These are phyloP conservation scores for Borovskyia barvae DNA, from an alignment of 208 protist species.

Conservation along the genomic window DNA sequence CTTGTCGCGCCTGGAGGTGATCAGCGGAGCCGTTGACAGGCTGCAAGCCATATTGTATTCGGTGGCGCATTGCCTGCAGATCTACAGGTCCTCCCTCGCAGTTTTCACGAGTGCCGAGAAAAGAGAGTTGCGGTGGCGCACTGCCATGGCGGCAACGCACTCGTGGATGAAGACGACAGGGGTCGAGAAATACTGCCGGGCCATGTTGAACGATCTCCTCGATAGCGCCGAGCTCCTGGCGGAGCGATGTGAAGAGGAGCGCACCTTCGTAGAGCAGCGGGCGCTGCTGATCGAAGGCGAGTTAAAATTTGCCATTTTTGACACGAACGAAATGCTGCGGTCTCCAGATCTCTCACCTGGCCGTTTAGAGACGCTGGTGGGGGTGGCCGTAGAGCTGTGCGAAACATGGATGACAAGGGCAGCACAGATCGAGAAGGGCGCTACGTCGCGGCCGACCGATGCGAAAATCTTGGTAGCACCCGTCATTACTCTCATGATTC, in stretches of 20 bases:
- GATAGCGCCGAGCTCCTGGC: constrained; percentile 22
- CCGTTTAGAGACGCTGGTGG: constrained; percentile 17
- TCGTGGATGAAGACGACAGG: constrained; percentile 26
- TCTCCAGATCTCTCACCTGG: constrained; percentile 7
- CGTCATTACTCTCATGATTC: neutral
- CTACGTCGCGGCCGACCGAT: too few species aligned
- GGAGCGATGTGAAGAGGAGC: constrained; percentile 2
- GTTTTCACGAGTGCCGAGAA: constrained; percentile 28
- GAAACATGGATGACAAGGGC: neutral
- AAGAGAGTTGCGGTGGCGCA: neutral
- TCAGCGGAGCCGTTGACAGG: constrained; percentile 21
- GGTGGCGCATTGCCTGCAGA: constrained; percentile 34
- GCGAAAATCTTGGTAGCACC: constrained; percentile 3
- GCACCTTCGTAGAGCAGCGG: constrained; percentile 3
- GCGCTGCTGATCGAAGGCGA: constrained; percentile 27
- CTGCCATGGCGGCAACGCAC: neutral
- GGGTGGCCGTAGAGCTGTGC: constrained; percentile 30
- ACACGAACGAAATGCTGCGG: constrained; percentile 11
- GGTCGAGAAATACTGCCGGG: constrained; percentile 19
- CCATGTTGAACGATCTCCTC: constrained; percentile 34
- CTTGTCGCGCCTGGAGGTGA: neutral
- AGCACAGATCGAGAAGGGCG: neutral
- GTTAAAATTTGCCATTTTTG: constrained; percentile 34
- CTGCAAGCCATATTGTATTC: constrained; percentile 36
- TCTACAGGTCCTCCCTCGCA: constrained; percentile 20